A percentile compares a stretch with the other conserved stretches of the same genome.
Evolutionary conservation across 306 rosid genomes (phyloP).

Genomic region (Trichosanthes cucumerina): DNA sequence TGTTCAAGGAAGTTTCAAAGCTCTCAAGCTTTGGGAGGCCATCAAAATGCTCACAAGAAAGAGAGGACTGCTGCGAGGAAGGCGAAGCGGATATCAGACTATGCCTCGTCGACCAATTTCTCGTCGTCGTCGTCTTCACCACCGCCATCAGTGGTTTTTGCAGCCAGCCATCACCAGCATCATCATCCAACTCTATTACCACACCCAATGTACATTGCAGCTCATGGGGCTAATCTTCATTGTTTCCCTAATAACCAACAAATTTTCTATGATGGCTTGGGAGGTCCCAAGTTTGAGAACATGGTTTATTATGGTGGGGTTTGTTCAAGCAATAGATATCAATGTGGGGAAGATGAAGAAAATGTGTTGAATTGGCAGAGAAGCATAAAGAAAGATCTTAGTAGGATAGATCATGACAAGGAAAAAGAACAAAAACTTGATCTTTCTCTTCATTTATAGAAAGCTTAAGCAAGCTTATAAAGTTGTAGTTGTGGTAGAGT

Average conservation of each 20-base stretch:
- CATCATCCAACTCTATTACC: slow-evolving; percentile 17
- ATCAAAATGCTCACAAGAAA: slow-evolving; percentile 87
- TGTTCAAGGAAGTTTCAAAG: slow-evolving; percentile 72
- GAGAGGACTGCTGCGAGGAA: slow-evolving; percentile 70
- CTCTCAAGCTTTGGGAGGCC: slow-evolving; percentile 87
- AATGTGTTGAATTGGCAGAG: slow-evolving; percentile 36
- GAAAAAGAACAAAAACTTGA: slow-evolving; percentile 51
- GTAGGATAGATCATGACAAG: slow-evolving; percentile 21
- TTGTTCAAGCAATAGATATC: slow-evolving; percentile 11
- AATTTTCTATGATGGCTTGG: slow-evolving; percentile 27
- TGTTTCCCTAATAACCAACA: slow-evolving; percentile 28
- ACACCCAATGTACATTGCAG: slow-evolving; percentile 36
- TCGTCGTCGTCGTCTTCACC: slow-evolving; percentile 24
- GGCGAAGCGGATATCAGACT: slow-evolving; percentile 36
- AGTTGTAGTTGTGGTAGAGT: not conserved
- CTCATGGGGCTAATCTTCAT: slow-evolving; percentile 43
- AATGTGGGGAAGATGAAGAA: slow-evolving; percentile 27
- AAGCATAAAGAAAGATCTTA: slow-evolving; percentile 18
- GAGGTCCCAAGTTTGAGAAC: slow-evolving; percentile 35
- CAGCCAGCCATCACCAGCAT: slow-evolving; percentile 25
- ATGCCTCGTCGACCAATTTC: too few species aligned
- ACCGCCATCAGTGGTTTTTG: slow-evolving; percentile 20
- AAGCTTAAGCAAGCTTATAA: not conserved
- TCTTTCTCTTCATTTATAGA: slow-evolving; percentile 69
- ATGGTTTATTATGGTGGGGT: slow-evolving; percentile 26